These are phyloP conservation scores for Anastatica hierochuntica DNA, from an alignment of 345 rosid genomes.

Conservation along the genomic window DNA sequence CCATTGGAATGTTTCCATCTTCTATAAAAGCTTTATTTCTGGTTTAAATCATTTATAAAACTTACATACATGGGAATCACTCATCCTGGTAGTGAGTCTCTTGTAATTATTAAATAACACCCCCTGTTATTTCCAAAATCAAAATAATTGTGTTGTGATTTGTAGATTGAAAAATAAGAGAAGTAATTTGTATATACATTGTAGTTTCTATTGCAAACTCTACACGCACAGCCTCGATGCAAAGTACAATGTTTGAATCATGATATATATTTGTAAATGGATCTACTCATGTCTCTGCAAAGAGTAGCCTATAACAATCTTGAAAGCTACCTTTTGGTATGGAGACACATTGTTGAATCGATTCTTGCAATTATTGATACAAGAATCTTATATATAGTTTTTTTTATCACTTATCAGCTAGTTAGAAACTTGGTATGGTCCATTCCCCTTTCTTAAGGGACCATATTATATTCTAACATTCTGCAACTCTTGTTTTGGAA, in stretches of 20 bases:
- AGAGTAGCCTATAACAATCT: background rate
- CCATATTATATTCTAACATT: constrained; percentile 1
- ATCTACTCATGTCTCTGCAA: background rate
- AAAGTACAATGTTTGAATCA: background rate
- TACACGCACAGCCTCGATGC: background rate
- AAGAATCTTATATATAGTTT: background rate
- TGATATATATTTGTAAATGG: background rate
- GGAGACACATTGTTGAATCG: background rate
- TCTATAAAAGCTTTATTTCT: no score
- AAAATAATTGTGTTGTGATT: background rate
- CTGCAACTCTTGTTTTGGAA: background rate
- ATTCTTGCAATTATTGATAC: background rate
- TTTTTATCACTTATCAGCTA: constrained; percentile 2
- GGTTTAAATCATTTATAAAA: no score
- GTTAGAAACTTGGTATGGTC: no score
- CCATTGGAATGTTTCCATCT: no score
- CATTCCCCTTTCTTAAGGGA: background rate
- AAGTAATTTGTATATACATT: background rate
- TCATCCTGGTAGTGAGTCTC: background rate
- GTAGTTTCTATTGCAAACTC: background rate
- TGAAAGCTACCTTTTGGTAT: background rate
- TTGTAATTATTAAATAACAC: background rate
- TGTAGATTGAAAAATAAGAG: background rate
- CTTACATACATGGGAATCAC: no score
- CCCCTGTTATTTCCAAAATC: background rate